phyloP scores from a whole-genome alignment of 768 basidiomycete species.

The Hypholoma sublateritium region DNA sequence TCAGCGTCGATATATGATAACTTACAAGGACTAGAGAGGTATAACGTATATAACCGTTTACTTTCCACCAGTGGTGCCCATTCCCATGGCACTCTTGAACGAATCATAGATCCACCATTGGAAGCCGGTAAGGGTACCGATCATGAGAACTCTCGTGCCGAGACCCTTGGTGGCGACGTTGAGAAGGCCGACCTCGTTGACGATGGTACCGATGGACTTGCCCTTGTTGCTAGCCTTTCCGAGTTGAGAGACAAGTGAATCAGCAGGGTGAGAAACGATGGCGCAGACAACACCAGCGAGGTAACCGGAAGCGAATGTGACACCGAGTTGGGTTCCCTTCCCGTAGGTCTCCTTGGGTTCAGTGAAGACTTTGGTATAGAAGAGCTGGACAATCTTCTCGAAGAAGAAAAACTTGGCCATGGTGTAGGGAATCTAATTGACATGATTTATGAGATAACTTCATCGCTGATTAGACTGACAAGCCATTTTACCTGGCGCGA shows the following conservation, averaged over 20 bases:
- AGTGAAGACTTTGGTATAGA: constrained; percentile 87
- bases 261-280: constrained; percentile 94
- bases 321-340: constrained; percentile 82
- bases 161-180: constrained; percentile 82
- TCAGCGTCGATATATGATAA: neutral
- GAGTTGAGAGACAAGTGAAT: constrained; percentile 90
- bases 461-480: neutral
- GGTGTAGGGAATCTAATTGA: constrained; percentile 85
- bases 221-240: constrained; percentile 88
- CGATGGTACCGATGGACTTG: constrained; percentile 71
- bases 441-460: neutral
- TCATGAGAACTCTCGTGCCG: constrained; percentile 85
- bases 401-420: constrained; percentile 99
- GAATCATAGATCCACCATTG: constrained; percentile 95
- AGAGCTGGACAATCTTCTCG: constrained; percentile 83
- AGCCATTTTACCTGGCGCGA: constrained; percentile 69
- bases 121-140: constrained; percentile 71
- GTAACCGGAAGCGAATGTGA: constrained; percentile 91
- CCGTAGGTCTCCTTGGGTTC: constrained; percentile 75
- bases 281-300: constrained; percentile 96
- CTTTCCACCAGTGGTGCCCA: constrained; percentile 89
- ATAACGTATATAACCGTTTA: constrained; percentile 34
- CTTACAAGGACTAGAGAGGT: constrained; percentile 10
- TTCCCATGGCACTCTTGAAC: constrained; percentile 82
- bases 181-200: constrained; percentile 64